Evolutionary conservation across 192 early-diverging fungal species (phyloP).

Genomic region (Dissophora globulifera): DNA sequence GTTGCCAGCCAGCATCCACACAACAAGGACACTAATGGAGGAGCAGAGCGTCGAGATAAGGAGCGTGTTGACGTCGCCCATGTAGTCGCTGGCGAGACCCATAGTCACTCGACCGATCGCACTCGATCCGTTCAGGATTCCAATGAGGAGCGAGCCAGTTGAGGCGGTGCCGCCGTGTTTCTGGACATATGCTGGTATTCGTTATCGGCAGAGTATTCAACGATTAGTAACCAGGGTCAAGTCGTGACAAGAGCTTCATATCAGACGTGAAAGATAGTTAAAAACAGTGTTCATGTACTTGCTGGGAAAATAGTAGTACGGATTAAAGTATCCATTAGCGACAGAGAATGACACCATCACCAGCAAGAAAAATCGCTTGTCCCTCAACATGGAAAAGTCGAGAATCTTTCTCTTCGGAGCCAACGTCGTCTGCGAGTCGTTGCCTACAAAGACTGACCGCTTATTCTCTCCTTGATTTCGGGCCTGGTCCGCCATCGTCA

Average conservation of each 20-base stretch:
- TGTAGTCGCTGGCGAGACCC: constrained; percentile 57
- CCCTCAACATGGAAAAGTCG: constrained; percentile 57
- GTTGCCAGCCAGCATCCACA: constrained; percentile 64
- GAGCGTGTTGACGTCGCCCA: constrained; percentile 73
- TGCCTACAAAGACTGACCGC: too few species aligned
- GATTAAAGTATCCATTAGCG: constrained; percentile 66
- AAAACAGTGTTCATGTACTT: neutral
- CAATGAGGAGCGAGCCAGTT: constrained; percentile 58
- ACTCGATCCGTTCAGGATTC: constrained; percentile 65
- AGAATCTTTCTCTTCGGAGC: constrained; percentile 37
- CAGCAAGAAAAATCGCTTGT: constrained; percentile 56
- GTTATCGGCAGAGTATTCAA: too few species aligned
- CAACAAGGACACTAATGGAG: constrained; percentile 53
- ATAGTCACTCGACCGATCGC: constrained; percentile 65
- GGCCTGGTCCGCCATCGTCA: neutral
- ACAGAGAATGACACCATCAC: constrained; percentile 54
- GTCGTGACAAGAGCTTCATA: neutral
- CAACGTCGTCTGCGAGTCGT: constrained; percentile 1
- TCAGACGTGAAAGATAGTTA: neutral
- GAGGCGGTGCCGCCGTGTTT: constrained; percentile 13
- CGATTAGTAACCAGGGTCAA: too few species aligned
- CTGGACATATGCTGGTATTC: constrained; percentile 30
- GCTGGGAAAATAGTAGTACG: constrained; percentile 64
- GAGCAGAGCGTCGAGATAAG: constrained; percentile 56
- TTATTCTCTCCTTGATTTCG: too few species aligned